phyloP scores from a whole-genome alignment of 345 rosid species.

The Nephelium lappaceum region DNA sequence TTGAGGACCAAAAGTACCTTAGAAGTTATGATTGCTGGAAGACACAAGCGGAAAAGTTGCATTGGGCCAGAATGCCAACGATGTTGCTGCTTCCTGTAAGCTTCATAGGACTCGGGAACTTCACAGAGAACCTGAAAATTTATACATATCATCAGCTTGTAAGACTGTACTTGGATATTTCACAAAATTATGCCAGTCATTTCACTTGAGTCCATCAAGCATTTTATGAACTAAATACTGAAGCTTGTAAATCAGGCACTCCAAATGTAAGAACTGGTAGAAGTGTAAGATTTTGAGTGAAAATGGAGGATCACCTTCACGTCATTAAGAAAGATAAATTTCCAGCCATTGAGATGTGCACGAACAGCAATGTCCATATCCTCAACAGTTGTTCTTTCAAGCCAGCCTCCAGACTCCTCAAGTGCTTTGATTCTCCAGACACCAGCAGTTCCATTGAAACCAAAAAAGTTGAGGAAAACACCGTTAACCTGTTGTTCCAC shows the following conservation, averaged over 20 bases:
- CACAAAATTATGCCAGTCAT: not conserved
- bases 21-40: constrained; percentile 72
- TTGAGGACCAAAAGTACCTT: constrained; percentile 45
- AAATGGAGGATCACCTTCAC: constrained; percentile 56
- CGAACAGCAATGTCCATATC: constrained; percentile 94
- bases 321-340: constrained; percentile 76
- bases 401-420: constrained; percentile 93
- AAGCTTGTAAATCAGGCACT: not conserved
- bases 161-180: constrained; percentile 7
- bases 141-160: constrained; percentile 11
- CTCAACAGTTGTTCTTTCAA: constrained; percentile 83
- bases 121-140: constrained; percentile 73
- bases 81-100: constrained; percentile 92
- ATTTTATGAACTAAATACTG: constrained; percentile 1
- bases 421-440: constrained; percentile 90
- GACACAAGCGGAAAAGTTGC: constrained; percentile 89
- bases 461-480: constrained; percentile 77
- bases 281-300: not conserved
- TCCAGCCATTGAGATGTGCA: constrained; percentile 89
- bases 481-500: constrained; percentile 88
- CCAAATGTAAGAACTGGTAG: not conserved
- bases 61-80: constrained; percentile 96
- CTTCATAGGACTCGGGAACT: constrained; percentile 88
- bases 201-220: constrained; percentile 4
- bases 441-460: constrained; percentile 91